Conservation (phyloP, 106 monocot species). For the Agapanthus africanus region DNA sequence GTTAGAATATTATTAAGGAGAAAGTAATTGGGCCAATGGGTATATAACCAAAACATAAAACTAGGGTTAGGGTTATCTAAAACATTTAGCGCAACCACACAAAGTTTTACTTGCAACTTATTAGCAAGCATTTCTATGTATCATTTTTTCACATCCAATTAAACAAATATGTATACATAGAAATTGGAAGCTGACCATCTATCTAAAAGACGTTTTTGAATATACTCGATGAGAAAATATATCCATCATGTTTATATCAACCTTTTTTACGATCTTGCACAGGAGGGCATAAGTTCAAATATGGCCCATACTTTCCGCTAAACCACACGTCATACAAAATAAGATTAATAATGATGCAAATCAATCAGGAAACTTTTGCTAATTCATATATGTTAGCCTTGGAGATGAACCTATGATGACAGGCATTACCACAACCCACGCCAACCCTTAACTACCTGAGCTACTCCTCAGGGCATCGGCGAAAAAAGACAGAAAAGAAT, state of each 20-base stretch:
- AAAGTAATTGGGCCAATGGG: too few species aligned
- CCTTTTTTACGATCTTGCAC: neutral
- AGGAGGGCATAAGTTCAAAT: neutral
- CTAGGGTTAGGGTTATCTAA: too few species aligned
- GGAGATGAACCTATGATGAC: too few species aligned
- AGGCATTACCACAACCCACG: too few species aligned
- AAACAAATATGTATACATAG: neutral
- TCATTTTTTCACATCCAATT: neutral
- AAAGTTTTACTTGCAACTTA: neutral
- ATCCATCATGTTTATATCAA: neutral
- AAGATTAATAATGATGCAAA: neutral
- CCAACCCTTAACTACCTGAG: too few species aligned
- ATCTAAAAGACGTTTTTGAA: neutral
- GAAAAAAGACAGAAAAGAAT: neutral
- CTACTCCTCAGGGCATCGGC: too few species aligned
- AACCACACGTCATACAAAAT: neutral
- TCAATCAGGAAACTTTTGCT: conserved; percentile 3
- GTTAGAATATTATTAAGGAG: too few species aligned
- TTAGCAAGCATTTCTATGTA: neutral
- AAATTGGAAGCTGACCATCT: neutral
- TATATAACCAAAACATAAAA: too few species aligned
- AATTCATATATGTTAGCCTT: too few species aligned
- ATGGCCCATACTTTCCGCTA: neutral
- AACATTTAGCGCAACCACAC: too few species aligned
- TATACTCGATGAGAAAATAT: neutral